These are phyloP conservation scores for Kodamaea derodonti DNA, from an alignment of 1,139 yeast species.

Conservation along the genomic window DNA sequence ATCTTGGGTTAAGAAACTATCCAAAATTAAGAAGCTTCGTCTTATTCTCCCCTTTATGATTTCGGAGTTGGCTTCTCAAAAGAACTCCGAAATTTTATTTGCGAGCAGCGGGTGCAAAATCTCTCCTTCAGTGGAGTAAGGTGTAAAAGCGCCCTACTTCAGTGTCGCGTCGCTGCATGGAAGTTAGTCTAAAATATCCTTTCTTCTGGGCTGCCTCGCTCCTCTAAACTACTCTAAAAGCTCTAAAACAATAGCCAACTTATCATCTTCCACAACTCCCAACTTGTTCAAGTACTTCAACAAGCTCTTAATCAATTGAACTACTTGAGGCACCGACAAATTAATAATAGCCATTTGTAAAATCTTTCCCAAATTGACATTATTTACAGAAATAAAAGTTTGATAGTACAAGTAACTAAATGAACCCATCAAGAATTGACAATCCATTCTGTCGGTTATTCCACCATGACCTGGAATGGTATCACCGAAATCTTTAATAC, in stretches of 20 bases:
- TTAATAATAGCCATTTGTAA: conserved; percentile 75
- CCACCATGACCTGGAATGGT: conserved; percentile 99
- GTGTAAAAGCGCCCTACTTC: too few species aligned
- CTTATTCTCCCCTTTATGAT: too few species aligned
- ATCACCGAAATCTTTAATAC: conserved; percentile 89
- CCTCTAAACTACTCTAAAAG: conserved; percentile 17
- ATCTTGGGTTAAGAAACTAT: too few species aligned
- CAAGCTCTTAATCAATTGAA: conserved; percentile 59
- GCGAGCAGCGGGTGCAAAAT: too few species aligned
- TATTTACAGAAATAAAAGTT: conserved; percentile 76
- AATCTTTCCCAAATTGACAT: conserved; percentile 67
- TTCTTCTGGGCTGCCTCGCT: background rate
- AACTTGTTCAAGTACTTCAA: conserved; percentile 59
- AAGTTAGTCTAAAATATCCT: background rate
- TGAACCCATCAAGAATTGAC: conserved; percentile 97
- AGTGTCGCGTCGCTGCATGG: too few species aligned
- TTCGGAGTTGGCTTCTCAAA: too few species aligned
- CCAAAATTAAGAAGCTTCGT: too few species aligned
- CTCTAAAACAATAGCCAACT: conserved; percentile 23
- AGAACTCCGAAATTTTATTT: too few species aligned
- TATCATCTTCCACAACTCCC: conserved; percentile 40
- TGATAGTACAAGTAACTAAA: conserved; percentile 90
- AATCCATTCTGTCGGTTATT: conserved; percentile 94
- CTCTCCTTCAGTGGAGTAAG: too few species aligned
- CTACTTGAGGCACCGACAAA: conserved; percentile 62